Conservation (phyloP, 768 basidiomycete genomes). For the Mrakia hoshinonis region DNA sequence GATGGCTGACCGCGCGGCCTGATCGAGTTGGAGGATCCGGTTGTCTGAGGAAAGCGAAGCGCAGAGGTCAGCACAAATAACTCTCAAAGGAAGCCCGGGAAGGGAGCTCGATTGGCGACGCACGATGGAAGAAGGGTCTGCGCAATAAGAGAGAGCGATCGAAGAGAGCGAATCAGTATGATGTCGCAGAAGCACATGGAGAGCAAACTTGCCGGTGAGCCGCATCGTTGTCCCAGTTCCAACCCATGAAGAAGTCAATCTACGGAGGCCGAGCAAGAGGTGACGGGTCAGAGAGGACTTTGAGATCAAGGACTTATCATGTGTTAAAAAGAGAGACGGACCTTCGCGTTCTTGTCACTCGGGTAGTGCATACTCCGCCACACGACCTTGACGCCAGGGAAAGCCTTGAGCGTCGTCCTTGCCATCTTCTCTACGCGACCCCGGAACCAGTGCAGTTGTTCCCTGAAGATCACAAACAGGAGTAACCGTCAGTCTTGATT, state of each 20-base stretch:
- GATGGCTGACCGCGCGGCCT: slow-evolving; percentile 24
- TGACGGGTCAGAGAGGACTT: neutral
- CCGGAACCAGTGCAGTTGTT: slow-evolving; percentile 8
- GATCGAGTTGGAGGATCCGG: slow-evolving; percentile 23
- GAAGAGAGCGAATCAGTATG: neutral
- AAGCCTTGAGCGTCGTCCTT: neutral
- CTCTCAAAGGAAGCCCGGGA: neutral
- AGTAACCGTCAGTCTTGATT: neutral
- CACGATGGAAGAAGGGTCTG: slow-evolving; percentile 19
- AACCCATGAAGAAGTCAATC: slow-evolving; percentile 30
- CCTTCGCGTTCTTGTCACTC: slow-evolving; percentile 28
- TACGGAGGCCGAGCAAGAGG: neutral
- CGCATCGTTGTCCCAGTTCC: slow-evolving; percentile 23
- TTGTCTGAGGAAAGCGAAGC: slow-evolving; percentile 4
- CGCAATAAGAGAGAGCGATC: neutral
- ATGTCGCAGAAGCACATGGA: too few species aligned
- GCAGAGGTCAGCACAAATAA: neutral
- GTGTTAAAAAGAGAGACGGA: neutral
- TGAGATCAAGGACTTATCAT: neutral
- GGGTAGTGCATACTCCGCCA: slow-evolving; percentile 29
- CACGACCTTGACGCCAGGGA: slow-evolving; percentile 24
- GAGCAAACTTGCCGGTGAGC: slow-evolving; percentile 4
- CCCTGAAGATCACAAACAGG: neutral
- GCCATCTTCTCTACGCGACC: slow-evolving; percentile 8
- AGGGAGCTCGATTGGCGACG: neutral